These are phyloP conservation scores for Lepidium aucheri DNA, from an alignment of 345 rosid genomes.

Conservation along the genomic window DNA sequence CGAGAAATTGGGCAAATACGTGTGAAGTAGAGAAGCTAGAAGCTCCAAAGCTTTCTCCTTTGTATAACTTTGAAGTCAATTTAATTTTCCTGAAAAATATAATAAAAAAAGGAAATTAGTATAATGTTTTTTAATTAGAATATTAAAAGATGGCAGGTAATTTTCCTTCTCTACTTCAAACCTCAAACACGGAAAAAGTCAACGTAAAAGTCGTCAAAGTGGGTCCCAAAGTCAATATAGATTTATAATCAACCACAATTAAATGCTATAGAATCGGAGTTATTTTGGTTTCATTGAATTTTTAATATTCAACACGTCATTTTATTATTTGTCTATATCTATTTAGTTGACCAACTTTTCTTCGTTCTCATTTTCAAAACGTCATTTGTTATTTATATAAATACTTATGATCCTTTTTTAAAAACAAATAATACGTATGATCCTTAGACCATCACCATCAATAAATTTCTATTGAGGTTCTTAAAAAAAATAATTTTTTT, in stretches of 20 bases:
- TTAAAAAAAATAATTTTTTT: too few species aligned
- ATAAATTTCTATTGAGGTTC: too few species aligned
- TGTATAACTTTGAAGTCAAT: slow-evolving; percentile 21
- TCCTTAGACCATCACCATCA: too few species aligned
- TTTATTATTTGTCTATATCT: background rate
- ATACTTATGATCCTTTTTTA: background rate
- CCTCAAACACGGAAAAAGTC: slow-evolving; percentile 6
- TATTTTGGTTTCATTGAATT: background rate
- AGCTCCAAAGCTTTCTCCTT: slow-evolving; percentile 1
- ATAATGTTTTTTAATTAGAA: background rate
- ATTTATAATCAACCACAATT: background rate
- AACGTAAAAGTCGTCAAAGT: slow-evolving; percentile 8
- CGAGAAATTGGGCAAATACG: slow-evolving; percentile 1
- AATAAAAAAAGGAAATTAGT: background rate
- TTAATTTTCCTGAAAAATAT: background rate
- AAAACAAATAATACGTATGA: too few species aligned
- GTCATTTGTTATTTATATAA: background rate
- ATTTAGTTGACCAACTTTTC: slow-evolving; percentile 21
- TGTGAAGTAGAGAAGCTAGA: background rate
- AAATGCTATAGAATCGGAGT: background rate
- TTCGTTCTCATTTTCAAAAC: background rate
- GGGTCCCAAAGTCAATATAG: background rate
- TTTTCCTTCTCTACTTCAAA: slow-evolving; percentile 19
- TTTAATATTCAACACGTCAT: slow-evolving; percentile 9
- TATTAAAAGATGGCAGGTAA: slow-evolving; percentile 15